Evolutionary conservation across 2,329 filamentous ascomycete species (phyloP).

Genomic region (Aureobasidium sp.): DNA sequence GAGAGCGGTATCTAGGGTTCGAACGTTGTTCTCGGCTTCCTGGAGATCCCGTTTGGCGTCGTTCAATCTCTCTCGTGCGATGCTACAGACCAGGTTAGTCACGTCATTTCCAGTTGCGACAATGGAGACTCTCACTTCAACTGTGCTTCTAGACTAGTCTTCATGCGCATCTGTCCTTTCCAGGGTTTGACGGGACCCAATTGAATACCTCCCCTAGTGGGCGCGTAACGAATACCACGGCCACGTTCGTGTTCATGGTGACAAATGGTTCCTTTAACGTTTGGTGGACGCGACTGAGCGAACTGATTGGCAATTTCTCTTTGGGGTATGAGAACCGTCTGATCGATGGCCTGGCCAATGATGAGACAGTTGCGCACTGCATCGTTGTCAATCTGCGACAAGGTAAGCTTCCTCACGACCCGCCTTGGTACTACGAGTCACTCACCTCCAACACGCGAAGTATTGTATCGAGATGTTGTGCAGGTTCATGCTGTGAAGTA

Average conservation of each 20-base stretch:
- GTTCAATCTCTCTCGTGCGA: constrained; percentile 36
- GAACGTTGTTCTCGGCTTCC: constrained; percentile 45
- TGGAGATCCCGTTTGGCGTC: constrained; percentile 41
- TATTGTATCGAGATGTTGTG: constrained; percentile 65
- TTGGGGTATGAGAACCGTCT: constrained; percentile 68
- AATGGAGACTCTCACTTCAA: constrained; percentile 11
- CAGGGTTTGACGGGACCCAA: constrained; percentile 49
- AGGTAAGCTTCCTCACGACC: constrained; percentile 19
- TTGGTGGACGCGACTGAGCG: constrained; percentile 61
- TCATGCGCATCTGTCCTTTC: constrained; percentile 53
- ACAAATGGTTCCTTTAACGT: constrained; percentile 65
- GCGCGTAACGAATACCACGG: constrained; percentile 54
- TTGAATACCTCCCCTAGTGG: constrained; percentile 43
- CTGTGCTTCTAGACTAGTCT: constrained; percentile 27
- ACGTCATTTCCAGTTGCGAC: not conserved
- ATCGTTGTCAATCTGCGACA: constrained; percentile 62
- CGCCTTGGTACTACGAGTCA: not conserved
- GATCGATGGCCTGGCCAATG: constrained; percentile 76
- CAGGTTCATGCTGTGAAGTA: constrained; percentile 64
- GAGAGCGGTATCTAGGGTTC: constrained; percentile 42
- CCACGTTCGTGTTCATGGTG: constrained; percentile 47
- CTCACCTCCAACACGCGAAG: constrained; percentile 63
- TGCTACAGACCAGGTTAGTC: not conserved
- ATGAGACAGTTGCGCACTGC: constrained; percentile 74
- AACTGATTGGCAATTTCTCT: constrained; percentile 59